Base-by-base conservation (phyloP, 495 filamentous ascomycete genomes). In the Apodospora peruviana region DNA sequence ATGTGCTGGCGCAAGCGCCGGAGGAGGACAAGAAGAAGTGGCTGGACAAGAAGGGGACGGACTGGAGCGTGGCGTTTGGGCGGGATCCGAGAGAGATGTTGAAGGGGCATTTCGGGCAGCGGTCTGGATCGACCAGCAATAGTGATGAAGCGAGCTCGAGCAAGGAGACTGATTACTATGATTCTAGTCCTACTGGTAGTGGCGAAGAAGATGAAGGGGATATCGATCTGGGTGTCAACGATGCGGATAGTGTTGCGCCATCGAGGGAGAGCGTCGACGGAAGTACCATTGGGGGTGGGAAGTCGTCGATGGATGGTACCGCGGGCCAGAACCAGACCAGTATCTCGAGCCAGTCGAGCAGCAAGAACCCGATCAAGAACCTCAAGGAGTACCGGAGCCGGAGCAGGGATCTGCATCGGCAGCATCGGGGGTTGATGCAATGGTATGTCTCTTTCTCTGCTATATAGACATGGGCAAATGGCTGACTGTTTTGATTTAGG, bases 31-130 rank as follows among this genome's bases (percentile, higher is more conserved):
- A 81, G 53, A 61, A 80, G 47, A 83, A 77, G 52, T 96, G 91
- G 87, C 70, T 95, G 17, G 75, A 81, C 27, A 85, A 83, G 57
- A 80, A 86, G 45, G 91, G 91, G 3, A 81, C 81, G 16, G 88
- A 96, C 63, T 96, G 91, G 91, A 83, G 76, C 35, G 88, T 87
- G n/a, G 87, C 90, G 1, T 96, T 96, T 47, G 74, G 80, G 0
- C 61, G 80, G 48, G 80, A 90, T 55, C 83, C 85, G 0, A 64
- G 62, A 5, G 56, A 66, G 17, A 10, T 72, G 17, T 50, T 69
- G 55, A 43, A 35, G 23, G 16, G 43, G 38, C 35, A 53, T 62
- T 29, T 66, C 11, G 17, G 43, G 54, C 59, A 50, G 51, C 73
- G 45, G 51, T 64, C 43, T 18, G 61, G 61, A 39, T 65, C 32